Evolutionary conservation across 139 green algal genomes (phyloP).

Genomic region (Closterium sp.): DNA sequence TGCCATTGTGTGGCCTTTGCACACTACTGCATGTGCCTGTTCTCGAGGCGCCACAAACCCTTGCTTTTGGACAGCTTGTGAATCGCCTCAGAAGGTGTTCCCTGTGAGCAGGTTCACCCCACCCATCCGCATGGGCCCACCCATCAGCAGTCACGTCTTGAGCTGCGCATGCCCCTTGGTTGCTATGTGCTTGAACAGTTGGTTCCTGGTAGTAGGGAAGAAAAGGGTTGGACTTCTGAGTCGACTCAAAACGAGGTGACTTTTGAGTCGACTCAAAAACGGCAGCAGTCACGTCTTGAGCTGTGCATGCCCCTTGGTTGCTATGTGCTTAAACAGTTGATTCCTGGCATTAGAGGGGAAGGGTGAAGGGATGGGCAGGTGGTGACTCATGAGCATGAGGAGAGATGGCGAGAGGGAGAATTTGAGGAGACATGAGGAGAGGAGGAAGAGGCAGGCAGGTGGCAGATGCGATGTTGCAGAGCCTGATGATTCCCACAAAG

Average conservation of each 20-base stretch:
- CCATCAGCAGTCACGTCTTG: conserved; percentile 27
- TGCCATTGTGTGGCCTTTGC: too few relatives aligned
- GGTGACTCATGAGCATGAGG: background rate
- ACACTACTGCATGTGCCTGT: too few relatives aligned
- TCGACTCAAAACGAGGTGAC: too few relatives aligned
- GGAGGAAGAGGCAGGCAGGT: background rate
- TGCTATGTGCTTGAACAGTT: conserved; percentile 74
- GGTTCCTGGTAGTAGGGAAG: conserved; percentile 41
- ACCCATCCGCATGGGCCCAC: background rate
- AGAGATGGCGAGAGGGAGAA: background rate
- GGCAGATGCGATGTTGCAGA: background rate
- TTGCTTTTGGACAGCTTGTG: too few relatives aligned
- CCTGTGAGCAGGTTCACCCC: too few relatives aligned
- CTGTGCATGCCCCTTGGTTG: conserved; percentile 61
- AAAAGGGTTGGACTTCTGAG: too few relatives aligned
- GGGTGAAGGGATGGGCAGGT: background rate
- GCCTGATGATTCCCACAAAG: too few relatives aligned
- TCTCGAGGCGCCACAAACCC: too few relatives aligned
- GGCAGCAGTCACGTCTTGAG: conserved; percentile 33
- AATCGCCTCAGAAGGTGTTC: too few relatives aligned
- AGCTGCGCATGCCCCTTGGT: conserved; percentile 62
- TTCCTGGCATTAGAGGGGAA: conserved; percentile 45
- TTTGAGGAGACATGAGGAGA: background rate
- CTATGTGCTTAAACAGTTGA: conserved; percentile 74
- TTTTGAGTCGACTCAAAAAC: too few relatives aligned